Evolutionary conservation across 148 eudicot genomes (phyloP).

Genomic region (Spergularia bocconei): DNA sequence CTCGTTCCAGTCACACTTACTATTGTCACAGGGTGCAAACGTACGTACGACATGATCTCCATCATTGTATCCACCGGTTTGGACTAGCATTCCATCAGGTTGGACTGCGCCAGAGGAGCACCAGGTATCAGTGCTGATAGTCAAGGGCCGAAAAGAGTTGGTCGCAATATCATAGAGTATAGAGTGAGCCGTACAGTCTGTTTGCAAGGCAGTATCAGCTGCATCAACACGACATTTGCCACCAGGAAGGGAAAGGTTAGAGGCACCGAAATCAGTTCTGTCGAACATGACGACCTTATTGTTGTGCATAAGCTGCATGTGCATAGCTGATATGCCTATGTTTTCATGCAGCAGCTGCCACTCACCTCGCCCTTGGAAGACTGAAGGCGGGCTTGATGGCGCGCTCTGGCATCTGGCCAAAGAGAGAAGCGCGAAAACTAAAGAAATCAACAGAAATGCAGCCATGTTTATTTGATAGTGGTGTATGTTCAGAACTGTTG

Average conservation of each 20-base stretch:
- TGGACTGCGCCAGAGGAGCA: slow-evolving; percentile 82
- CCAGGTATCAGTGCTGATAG: slow-evolving; percentile 73
- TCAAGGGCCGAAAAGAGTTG: slow-evolving; percentile 55
- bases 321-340: slow-evolving; percentile 85
- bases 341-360: slow-evolving; percentile 60
- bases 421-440: slow-evolving; percentile 11
- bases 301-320: slow-evolving; percentile 68
- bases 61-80: slow-evolving; percentile 77
- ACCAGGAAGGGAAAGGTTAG: slow-evolving; percentile 60
- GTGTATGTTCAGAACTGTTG: not conserved
- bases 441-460: slow-evolving; percentile 10
- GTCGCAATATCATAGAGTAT: slow-evolving; percentile 47
- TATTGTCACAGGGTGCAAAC: slow-evolving; percentile 43
- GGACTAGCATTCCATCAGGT: slow-evolving; percentile 64
- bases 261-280: slow-evolving; percentile 70
- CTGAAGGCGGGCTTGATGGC: slow-evolving; percentile 13
- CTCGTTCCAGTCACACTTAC: slow-evolving; percentile 69
- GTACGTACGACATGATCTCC: slow-evolving; percentile 68
- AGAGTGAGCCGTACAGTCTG: slow-evolving; percentile 81
- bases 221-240: slow-evolving; percentile 58
- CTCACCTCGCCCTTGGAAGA: slow-evolving; percentile 36
- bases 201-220: slow-evolving; percentile 34
- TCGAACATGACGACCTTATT: slow-evolving; percentile 74
- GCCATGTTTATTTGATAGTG: slow-evolving; percentile 24
- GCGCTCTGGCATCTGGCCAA: slow-evolving; percentile 23